Percentiles rank a stretch among this genome's conserved stretches.
These are phyloP conservation scores for Apiospora saccharicola DNA, from an alignment of 2,329 filamentous ascomycete genomes.

Conservation along the genomic window DNA sequence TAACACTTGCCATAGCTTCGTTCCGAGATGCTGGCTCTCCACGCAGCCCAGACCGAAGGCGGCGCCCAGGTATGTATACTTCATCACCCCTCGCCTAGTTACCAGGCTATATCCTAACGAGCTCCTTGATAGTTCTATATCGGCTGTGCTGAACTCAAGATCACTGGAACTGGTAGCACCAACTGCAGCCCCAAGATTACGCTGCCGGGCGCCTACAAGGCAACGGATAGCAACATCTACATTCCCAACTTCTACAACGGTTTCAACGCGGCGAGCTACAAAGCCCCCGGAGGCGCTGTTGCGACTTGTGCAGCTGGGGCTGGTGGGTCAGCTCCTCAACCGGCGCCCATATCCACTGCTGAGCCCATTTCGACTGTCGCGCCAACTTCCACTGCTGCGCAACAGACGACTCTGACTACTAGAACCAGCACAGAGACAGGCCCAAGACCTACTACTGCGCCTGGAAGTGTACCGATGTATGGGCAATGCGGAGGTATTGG, in stretches of 20 bases:
- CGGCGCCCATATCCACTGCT: neutral
- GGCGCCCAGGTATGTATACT: conserved; percentile 36
- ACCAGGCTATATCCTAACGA: neutral
- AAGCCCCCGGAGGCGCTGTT: conserved; percentile 37
- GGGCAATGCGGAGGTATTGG: conserved; percentile 20
- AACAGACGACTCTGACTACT: conserved; percentile 2
- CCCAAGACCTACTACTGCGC: neutral
- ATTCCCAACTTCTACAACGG: conserved; percentile 43
- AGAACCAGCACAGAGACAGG: neutral
- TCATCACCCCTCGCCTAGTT: neutral
- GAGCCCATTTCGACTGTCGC: neutral
- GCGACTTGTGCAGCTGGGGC: conserved; percentile 30
- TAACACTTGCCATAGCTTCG: conserved; percentile 36
- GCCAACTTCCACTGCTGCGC: neutral
- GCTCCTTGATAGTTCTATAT: conserved; percentile 39
- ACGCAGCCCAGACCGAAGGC: conserved; percentile 38
- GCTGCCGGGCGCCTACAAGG: conserved; percentile 42
- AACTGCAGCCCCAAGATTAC: conserved; percentile 41
- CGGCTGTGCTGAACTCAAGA: conserved; percentile 43
- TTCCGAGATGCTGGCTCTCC: conserved; percentile 45
- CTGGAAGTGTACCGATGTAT: neutral
- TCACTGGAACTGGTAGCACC: conserved; percentile 40
- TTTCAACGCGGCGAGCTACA: conserved; percentile 42
- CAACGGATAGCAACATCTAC: conserved; percentile 40
- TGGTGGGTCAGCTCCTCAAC: conserved; percentile 3